phyloP scores from a whole-genome alignment of 345 rosid genomes.

The Acer campestre region DNA sequence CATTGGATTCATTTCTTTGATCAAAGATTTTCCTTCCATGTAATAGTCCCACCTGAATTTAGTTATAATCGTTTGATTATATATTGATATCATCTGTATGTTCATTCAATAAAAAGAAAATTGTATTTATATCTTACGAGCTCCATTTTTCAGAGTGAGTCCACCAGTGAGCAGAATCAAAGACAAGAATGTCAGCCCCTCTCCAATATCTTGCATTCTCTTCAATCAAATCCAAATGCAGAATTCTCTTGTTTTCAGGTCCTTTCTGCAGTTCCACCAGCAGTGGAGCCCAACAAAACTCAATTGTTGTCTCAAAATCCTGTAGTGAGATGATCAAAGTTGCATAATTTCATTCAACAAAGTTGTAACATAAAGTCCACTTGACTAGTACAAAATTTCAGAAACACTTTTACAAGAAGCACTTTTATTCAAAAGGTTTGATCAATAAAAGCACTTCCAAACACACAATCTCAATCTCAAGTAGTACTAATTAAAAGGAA shows the following conservation, averaged over 20 bases:
- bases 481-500: too few species aligned
- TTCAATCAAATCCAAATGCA: constrained; percentile 87
- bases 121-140: constrained; percentile 46
- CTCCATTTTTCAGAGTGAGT: constrained; percentile 78
- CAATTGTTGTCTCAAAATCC: constrained; percentile 84
- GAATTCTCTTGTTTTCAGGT: constrained; percentile 53
- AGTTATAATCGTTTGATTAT: neutral
- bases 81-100: too few species aligned
- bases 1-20: constrained; percentile 63
- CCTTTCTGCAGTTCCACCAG: constrained; percentile 81
- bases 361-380: too few species aligned
- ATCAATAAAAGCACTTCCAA: neutral
- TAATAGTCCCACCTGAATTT: constrained; percentile 68
- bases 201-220: constrained; percentile 94
- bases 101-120: too few species aligned
- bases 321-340: constrained; percentile 12
- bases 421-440: neutral
- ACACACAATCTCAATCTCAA: too few species aligned
- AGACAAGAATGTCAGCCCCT: constrained; percentile 79
- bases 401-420: neutral
- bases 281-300: constrained; percentile 92
- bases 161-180: constrained; percentile 99
- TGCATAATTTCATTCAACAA: too few species aligned
- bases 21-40: constrained; percentile 55
- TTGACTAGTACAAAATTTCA: too few species aligned